Evolutionary conservation across 768 basidiomycete species (phyloP).

Genomic region (Mycena haematopus): DNA sequence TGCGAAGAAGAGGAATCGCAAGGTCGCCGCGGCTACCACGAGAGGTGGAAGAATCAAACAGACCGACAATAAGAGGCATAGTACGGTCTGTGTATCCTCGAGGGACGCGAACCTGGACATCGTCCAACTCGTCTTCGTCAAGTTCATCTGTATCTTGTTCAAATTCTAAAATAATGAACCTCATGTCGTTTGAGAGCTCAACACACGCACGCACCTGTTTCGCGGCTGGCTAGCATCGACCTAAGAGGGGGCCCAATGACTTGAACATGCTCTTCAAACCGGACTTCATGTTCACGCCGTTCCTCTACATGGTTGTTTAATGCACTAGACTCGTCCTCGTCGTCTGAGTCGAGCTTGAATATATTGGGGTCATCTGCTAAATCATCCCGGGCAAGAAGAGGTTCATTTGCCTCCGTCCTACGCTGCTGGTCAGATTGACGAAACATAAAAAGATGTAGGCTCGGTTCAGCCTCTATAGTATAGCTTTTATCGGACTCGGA

Average conservation of each 20-base stretch:
- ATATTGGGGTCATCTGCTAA: too few relatives aligned
- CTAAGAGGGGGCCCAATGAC: constrained; percentile 71
- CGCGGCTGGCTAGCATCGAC: constrained; percentile 79
- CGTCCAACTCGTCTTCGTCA: constrained; percentile 55
- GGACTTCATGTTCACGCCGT: constrained; percentile 55
- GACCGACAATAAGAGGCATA: constrained; percentile 81
- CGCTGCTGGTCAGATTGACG: constrained; percentile 23
- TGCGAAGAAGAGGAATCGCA: constrained; percentile 52
- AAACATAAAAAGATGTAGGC: constrained; percentile 28
- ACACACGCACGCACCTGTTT: constrained; percentile 71
- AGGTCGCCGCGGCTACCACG: constrained; percentile 63
- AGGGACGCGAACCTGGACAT: constrained; percentile 37
- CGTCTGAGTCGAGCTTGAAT: constrained; percentile 63
- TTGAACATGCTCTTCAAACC: constrained; percentile 73
- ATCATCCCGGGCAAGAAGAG: constrained; percentile 56
- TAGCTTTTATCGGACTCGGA: too few relatives aligned
- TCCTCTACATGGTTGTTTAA: constrained; percentile 38
- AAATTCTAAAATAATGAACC: constrained; percentile 59
- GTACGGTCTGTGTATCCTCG: constrained; percentile 55
- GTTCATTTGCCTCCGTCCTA: constrained; percentile 55
- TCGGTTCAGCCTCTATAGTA: too few relatives aligned
- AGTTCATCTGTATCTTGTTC: constrained; percentile 87
- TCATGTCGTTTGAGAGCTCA: constrained; percentile 14
- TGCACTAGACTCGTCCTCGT: constrained; percentile 47
- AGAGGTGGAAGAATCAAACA: constrained; percentile 69